Base-by-base conservation (phyloP, 1,284 basidiomycete species). In the Pholiota adiposa region DNA sequence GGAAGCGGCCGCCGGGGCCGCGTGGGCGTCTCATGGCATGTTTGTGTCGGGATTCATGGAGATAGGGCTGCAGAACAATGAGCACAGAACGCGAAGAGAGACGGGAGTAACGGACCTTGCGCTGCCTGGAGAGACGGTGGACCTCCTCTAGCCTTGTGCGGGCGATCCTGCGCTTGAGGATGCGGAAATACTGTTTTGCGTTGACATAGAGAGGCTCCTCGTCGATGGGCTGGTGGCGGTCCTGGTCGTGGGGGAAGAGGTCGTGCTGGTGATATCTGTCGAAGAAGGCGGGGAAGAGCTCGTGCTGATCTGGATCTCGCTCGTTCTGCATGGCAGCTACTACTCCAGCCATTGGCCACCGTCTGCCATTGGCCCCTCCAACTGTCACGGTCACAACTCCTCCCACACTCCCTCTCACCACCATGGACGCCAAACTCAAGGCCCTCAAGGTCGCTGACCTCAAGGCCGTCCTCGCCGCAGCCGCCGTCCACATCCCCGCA, bases 131-230 rank as follows among this genome's bases (percentile, higher is more conserved):
- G 62, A 98, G 84, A 64, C 94, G 83, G 69, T 97, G 94, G 54
- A 98, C 83, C 76, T 97, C 96, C 70, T 97, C 95, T 51, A 97
- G 81, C 31, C 96, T 82, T 1, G 94, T 93, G 40, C 96, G 80
- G 6, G 95, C 94, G 65, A 92, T 85, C 56, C 96, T 84, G 61
- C 96, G 85, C 79, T 97, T 97, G 72, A 98, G 83, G 71, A 98
- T 98, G 69, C 96, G 91, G 70, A 96, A 94, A 74, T 97, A 98
- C 77, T 98, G 96, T 74, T 98, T 98, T 52, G 96, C 96, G 70
- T 98, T 98, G 64, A 98, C 96, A 77, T 96, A 97, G 65, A 97
- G 86, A 27, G 96, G 96, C 72, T 97, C 95, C 68, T 97, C 94
- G 77, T 97, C 95, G 69, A 93, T 79, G 59, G 68, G 67, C 31